These are phyloP conservation scores for Saposhnikovia divaricata DNA, from an alignment of 129 eudicot genomes.

Conservation along the genomic window DNA sequence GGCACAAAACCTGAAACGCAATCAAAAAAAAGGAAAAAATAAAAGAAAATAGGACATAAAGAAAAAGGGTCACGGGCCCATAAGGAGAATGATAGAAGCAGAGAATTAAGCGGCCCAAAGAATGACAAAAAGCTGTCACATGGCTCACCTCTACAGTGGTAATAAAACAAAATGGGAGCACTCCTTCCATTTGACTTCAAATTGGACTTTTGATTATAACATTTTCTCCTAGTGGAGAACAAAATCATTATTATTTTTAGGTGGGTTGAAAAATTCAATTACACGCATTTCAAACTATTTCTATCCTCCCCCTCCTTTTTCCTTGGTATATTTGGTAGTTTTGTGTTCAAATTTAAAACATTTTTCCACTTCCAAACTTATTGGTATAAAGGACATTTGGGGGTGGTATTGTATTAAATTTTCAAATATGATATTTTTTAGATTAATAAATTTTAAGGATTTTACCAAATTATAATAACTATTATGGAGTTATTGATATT, in stretches of 20 bases:
- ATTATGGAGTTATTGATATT: too few relatives aligned
- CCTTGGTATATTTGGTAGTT: not conserved
- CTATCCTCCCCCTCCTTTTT: not conserved
- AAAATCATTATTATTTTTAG: constrained; percentile 35
- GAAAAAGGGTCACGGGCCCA: not conserved
- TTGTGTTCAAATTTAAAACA: not conserved
- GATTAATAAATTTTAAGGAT: too few relatives aligned
- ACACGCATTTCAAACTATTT: not conserved
- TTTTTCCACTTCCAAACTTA: too few relatives aligned
- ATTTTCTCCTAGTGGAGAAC: constrained; percentile 35
- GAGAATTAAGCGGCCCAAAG: constrained; percentile 6
- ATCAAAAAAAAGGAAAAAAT: not conserved
- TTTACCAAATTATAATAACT: too few relatives aligned
- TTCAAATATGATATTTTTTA: too few relatives aligned
- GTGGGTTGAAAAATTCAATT: not conserved
- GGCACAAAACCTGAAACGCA: constrained; percentile 1
- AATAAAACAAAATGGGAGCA: constrained; percentile 5
- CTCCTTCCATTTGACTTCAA: constrained; percentile 13
- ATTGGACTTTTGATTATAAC: not conserved
- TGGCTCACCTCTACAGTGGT: constrained; percentile 1
- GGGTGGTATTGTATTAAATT: too few relatives aligned
- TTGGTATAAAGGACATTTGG: too few relatives aligned
- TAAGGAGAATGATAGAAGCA: constrained; percentile 3
- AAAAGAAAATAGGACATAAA: not conserved
- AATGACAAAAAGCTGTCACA: constrained; percentile 13